A percentile compares a stretch with the other conserved stretches of the same genome.
Conservation (phyloP, 768 basidiomycete species). For the Lentinula detonsa region DNA sequence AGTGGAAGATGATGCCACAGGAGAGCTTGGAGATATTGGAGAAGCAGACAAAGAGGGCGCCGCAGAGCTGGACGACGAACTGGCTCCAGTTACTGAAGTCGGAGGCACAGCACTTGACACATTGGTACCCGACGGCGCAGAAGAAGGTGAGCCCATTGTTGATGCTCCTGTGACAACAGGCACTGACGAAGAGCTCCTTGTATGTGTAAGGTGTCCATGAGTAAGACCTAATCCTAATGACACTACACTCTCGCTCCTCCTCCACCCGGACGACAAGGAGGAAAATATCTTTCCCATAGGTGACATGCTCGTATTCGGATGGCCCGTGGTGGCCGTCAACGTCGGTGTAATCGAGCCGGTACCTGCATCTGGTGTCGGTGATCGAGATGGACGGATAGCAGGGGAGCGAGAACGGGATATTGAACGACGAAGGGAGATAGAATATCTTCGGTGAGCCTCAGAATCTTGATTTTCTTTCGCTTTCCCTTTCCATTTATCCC, state of each 20-base stretch:
- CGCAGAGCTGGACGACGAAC: not conserved
- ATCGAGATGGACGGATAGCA: not conserved
- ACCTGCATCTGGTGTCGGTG: not conserved
- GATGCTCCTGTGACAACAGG: not conserved
- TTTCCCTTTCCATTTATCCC: not conserved
- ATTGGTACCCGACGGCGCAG: not conserved
- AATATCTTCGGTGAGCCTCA: not conserved
- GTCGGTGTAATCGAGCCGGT: not conserved
- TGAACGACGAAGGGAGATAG: not conserved
- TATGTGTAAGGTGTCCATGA: not conserved
- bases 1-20: not conserved
- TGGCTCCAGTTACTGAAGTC: not conserved
- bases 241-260: not conserved
- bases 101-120: not conserved
- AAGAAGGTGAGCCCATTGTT: not conserved
- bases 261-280: not conserved
- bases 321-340: not conserved
- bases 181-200: not conserved
- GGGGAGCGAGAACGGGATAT: not conserved
- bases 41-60: not conserved
- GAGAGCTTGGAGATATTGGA: not conserved
- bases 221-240: not conserved
- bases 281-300: slow-evolving; percentile 4
- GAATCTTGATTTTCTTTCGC: not conserved
- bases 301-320: not conserved